These are phyloP conservation scores for Quercus mongolica DNA, from an alignment of 306 rosid species.

Conservation along the genomic window DNA sequence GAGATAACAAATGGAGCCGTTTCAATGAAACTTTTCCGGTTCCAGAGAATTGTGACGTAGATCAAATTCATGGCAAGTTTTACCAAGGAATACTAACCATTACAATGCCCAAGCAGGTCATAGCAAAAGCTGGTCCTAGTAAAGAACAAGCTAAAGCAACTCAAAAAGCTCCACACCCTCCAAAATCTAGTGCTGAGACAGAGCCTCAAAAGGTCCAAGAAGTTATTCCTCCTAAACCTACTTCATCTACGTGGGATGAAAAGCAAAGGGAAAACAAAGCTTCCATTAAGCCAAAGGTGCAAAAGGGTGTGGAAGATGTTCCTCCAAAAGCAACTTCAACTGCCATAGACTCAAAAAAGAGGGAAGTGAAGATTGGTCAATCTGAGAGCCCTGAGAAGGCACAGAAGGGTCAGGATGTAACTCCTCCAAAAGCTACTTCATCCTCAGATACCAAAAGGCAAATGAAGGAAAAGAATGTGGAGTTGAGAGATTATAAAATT, in stretches of 20 bases:
- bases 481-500: neutral
- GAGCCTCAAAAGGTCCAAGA: conserved; percentile 6
- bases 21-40: conserved; percentile 32
- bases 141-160: conserved; percentile 17
- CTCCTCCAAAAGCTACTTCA: conserved; percentile 13
- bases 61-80: conserved; percentile 35
- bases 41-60: conserved; percentile 30
- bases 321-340: neutral
- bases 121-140: conserved; percentile 6
- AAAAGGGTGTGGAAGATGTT: conserved; percentile 7
- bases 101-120: conserved; percentile 41
- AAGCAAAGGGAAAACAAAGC: conserved; percentile 16
- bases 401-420: conserved; percentile 21
- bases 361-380: conserved; percentile 6
- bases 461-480: conserved; percentile 7
- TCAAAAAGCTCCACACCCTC: conserved; percentile 8
- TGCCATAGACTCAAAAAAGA: neutral
- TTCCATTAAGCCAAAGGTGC: neutral
- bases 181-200: conserved; percentile 8
- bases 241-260: conserved; percentile 1
- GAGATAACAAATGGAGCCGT: conserved; percentile 30
- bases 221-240: conserved; percentile 12
- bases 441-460: neutral
- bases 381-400: neutral
- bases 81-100: conserved; percentile 33